These are phyloP conservation scores for Cinnamomum chago DNA, from an alignment of 164 flowering plant genomes.

Conservation along the genomic window DNA sequence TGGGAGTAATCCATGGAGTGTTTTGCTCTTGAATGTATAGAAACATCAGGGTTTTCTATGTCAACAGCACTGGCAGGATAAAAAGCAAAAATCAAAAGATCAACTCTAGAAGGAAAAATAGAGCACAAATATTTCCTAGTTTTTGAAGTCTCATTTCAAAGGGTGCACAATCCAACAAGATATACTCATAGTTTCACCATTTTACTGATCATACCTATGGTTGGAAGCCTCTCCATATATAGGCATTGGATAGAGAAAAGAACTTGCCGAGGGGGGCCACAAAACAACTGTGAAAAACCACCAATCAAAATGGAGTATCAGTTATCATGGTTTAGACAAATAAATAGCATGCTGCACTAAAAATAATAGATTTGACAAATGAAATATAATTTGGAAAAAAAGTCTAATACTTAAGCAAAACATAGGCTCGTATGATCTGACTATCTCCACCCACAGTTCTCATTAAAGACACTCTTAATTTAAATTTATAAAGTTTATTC, in stretches of 20 bases:
- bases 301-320: not conserved
- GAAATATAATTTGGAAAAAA: not conserved
- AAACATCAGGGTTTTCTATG: conserved; percentile 61
- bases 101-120: not conserved
- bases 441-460: not conserved
- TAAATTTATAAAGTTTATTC: too few species aligned
- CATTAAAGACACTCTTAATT: not conserved
- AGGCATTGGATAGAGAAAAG: conserved; percentile 74
- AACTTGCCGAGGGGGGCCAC: conserved; percentile 95
- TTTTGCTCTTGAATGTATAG: conserved; percentile 69
- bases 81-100: conserved; percentile 2
- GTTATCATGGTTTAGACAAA: not conserved
- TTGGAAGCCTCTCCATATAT: conserved; percentile 93
- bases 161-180: not conserved
- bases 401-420: not conserved
- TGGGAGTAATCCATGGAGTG: conserved; percentile 49
- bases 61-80: conserved; percentile 55
- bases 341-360: not conserved
- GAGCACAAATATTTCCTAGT: not conserved
- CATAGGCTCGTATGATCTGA: not conserved
- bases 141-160: too few species aligned
- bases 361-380: not conserved
- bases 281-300: conserved; percentile 53
- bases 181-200: not conserved
- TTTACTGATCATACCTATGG: conserved; percentile 60